phyloP scores from a whole-genome alignment of 1,139 yeast species.

The Lodderomyces margitis region DNA sequence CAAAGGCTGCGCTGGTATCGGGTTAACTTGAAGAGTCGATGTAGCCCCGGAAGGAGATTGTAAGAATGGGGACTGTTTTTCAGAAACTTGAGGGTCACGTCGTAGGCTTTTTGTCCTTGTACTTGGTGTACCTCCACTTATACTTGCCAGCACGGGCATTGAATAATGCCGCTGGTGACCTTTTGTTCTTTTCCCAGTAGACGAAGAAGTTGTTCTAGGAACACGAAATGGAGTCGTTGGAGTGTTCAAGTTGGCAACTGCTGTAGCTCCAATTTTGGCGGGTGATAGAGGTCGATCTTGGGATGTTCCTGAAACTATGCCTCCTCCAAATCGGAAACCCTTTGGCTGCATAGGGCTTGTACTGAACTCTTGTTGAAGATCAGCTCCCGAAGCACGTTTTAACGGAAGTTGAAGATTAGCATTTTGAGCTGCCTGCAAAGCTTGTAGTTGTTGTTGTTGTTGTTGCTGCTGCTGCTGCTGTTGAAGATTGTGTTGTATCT shows the following conservation, averaged over 20 bases:
- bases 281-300: slow-evolving; percentile 48
- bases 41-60: slow-evolving; percentile 28
- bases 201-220: slow-evolving; percentile 16
- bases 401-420: slow-evolving; percentile 4
- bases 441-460: slow-evolving; percentile 9
- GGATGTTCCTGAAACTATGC: slow-evolving; percentile 5
- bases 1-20: slow-evolving; percentile 46
- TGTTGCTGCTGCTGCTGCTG: slow-evolving; percentile 9
- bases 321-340: slow-evolving; percentile 41
- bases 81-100: slow-evolving; percentile 8
- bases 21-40: slow-evolving; percentile 44
- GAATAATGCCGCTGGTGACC: slow-evolving; percentile 44
- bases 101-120: slow-evolving; percentile 6
- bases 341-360: slow-evolving; percentile 36
- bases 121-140: slow-evolving; percentile 3
- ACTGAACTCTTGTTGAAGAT: slow-evolving; percentile 18
- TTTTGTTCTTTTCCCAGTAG: slow-evolving; percentile 13
- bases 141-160: slow-evolving; percentile 34
- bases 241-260: slow-evolving; percentile 54
- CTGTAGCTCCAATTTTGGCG: slow-evolving; percentile 70
- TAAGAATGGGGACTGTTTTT: slow-evolving; percentile 9
- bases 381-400: slow-evolving; percentile 9
- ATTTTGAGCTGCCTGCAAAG: slow-evolving; percentile 2
- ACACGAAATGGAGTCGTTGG: slow-evolving; percentile 31
- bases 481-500: slow-evolving; percentile 7